A percentile compares a stretch with the other conserved stretches of the same genome.
Conservation (phyloP, 208 protist species). For the Sergeia podlipaevii region DNA sequence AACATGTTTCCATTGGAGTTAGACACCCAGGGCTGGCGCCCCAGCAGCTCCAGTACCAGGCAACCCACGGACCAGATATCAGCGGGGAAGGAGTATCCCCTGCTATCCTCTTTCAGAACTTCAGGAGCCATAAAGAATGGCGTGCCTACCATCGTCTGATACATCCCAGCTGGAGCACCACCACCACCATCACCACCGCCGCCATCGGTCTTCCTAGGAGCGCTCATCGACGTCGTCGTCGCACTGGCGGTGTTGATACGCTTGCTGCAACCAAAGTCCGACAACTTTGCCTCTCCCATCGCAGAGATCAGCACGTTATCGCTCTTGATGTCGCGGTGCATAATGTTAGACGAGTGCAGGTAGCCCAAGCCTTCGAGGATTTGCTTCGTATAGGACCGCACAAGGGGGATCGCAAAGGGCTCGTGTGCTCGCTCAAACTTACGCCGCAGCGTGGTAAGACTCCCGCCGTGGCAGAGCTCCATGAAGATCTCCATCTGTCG, state of each 20-base stretch:
- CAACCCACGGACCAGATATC: constrained; percentile 91
- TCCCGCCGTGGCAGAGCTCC: constrained; percentile 86
- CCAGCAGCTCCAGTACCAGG: constrained; percentile 82
- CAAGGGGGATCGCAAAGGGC: constrained; percentile 62
- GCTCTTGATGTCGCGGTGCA: constrained; percentile 91
- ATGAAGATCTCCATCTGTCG: constrained; percentile 88
- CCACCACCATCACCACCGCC: constrained; percentile 5
- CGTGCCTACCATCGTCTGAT: constrained; percentile 81
- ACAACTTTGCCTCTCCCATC: constrained; percentile 89
- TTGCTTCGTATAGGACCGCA: constrained; percentile 85
- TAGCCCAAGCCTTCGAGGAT: constrained; percentile 85
- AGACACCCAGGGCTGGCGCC: constrained; percentile 63
- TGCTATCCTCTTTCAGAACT: constrained; percentile 54
- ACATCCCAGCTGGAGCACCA: constrained; percentile 28
- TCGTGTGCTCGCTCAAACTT: constrained; percentile 73
- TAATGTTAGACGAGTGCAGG: constrained; percentile 73
- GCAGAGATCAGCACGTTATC: constrained; percentile 90
- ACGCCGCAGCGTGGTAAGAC: constrained; percentile 45
- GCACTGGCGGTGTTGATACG: constrained; percentile 49
- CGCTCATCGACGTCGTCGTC: neutral
- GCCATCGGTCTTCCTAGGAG: constrained; percentile 4
- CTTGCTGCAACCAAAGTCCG: constrained; percentile 94
- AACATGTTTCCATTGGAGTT: constrained; percentile 58
- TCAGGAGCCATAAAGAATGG: constrained; percentile 91
- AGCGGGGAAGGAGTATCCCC: constrained; percentile 62